Base-by-base conservation (phyloP, 345 rosid genomes). In the Adansonia digitata region DNA sequence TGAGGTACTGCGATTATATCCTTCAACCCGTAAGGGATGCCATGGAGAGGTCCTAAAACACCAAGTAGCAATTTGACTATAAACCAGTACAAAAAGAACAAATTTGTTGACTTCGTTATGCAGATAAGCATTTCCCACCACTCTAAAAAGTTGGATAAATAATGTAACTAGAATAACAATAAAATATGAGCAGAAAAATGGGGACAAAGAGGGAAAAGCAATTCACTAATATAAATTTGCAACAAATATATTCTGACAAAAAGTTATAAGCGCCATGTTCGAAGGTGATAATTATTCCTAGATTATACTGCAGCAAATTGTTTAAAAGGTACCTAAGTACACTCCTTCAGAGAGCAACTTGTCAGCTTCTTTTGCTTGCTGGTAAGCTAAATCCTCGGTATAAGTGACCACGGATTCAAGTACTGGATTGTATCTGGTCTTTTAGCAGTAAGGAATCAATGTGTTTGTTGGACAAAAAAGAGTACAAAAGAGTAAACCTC, bases 21-120 rank as follows among this genome's bases (percentile, higher is more conserved):
- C 81, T 94, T 94, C 81, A 94, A 74, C 43, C 98, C 94, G 74
- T 89, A 94, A 78, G 97, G 98, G 51, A 94, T 90, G 69, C 98
- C 96, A 56, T 94, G 94, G 73, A 94, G 97, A 79, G 98, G 94
- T 81, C 98, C 97, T 92, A 75, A 18, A 55, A 73, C 55, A 77
- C 24, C 57, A 26, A 42, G 45, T 27, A 62, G 59, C 70, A 53
- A 43, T 17, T 75, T 8, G 52, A 45, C 35, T 34, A 73, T n/a
- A 11, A 34, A 46, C 39, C 17, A 69, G 10, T 14, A 64, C n/a
- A 48, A 26, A 51, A 37, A 22, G 3, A 20, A 43, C 26, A 3
- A 37, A 35, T 63, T 37, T 15, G 5, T n/a, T 9, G 7, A 63
- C 26, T n/a, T 37, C 5, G 31, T 24, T 46, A n/a, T 22, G 22